Percentiles rank a stretch among this genome's conserved stretches.
Conservation (phyloP, 129 eudicot genomes). For the Silybum marianum region DNA sequence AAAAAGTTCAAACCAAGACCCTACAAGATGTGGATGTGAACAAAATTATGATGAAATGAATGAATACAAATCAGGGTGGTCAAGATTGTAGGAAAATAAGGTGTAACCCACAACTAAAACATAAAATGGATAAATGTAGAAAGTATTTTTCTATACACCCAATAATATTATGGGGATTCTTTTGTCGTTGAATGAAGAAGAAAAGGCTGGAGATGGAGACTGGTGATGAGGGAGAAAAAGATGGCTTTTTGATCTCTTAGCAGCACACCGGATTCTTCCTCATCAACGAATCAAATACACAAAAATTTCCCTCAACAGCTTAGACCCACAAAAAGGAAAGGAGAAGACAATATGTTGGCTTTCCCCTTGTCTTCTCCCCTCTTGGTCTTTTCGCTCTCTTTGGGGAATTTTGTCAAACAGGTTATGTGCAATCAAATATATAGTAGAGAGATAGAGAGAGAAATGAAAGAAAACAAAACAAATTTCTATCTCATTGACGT, state of each 20-base stretch:
- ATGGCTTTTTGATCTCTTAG: background rate
- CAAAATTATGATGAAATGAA: background rate
- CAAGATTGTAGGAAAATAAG: conserved; percentile 22
- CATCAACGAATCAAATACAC: conserved; percentile 10
- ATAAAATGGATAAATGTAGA: background rate
- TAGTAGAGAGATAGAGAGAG: background rate
- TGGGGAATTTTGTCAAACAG: background rate
- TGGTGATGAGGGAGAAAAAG: conserved; percentile 31
- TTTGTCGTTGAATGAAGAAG: conserved; percentile 7
- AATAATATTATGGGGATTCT: conserved; percentile 12
- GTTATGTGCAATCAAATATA: conserved; percentile 3
- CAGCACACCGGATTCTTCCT: conserved; percentile 24
- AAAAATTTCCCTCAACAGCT: background rate
- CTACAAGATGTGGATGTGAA: background rate
- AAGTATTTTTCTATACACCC: background rate
- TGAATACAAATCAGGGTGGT: conserved; percentile 23
- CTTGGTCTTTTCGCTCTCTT: conserved; percentile 3
- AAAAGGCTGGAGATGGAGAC: conserved; percentile 6
- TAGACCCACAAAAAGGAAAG: conserved; percentile 21
- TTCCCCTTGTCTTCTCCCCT: conserved; percentile 22
- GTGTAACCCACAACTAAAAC: conserved; percentile 19
- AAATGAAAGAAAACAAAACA: background rate
- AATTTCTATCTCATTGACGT: background rate
- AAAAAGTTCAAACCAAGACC: conserved; percentile 2
- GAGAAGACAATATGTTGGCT: conserved; percentile 14